phyloP scores from a whole-genome alignment of 2,329 filamentous ascomycete genomes.

The Cladobotryum protrusum region DNA sequence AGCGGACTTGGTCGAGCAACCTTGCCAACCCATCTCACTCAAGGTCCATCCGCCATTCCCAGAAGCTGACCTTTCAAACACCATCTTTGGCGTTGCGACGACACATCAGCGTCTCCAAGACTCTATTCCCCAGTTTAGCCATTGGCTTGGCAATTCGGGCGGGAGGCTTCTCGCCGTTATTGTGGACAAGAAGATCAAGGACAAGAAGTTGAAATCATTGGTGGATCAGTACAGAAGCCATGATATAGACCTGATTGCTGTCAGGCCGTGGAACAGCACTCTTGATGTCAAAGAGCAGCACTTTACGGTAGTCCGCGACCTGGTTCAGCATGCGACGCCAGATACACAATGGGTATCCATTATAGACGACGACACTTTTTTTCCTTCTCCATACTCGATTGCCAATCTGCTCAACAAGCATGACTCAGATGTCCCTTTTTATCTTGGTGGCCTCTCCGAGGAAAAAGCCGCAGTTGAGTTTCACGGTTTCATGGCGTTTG shows the following conservation, averaged over 20 bases:
- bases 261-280: conserved; percentile 25
- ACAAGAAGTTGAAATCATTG: conserved; percentile 20
- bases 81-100: conserved; percentile 54
- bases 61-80: conserved; percentile 38
- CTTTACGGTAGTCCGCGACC: conserved; percentile 47
- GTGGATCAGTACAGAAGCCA: conserved; percentile 22
- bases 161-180: conserved; percentile 47
- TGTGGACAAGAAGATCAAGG: conserved; percentile 29
- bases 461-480: conserved; percentile 43
- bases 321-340: conserved; percentile 36
- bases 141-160: conserved; percentile 48
- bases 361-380: conserved; percentile 60
- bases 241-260: conserved; percentile 29
- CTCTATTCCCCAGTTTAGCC: conserved; percentile 45
- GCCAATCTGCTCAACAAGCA: conserved; percentile 40
- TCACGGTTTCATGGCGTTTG: conserved; percentile 55
- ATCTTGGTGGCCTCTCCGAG: conserved; percentile 54
- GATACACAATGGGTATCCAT: conserved; percentile 50
- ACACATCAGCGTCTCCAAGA: conserved; percentile 42
- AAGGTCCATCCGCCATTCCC: conserved; percentile 41
- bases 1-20: background rate
- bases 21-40: conserved; percentile 39
- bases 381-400: conserved; percentile 47
- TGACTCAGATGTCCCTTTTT: conserved; percentile 43
- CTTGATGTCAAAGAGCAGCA: conserved; percentile 48